Conservation (phyloP, 2,329 filamentous ascomycete species). For the Blumeriella jaapii region DNA sequence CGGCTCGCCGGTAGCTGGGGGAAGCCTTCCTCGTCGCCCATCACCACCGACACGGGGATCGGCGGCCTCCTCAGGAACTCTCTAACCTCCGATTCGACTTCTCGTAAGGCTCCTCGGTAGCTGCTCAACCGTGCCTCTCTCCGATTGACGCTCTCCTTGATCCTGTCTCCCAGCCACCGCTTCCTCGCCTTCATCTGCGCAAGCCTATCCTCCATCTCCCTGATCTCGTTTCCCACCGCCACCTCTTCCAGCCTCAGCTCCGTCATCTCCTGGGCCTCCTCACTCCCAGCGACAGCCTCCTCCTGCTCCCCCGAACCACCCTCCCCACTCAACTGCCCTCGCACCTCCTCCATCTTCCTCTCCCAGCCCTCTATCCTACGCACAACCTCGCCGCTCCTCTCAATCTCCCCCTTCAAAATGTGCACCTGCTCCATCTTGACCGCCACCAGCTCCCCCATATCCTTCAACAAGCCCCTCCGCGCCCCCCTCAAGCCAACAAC, state of each 20-base stretch:
- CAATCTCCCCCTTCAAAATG: constrained; percentile 44
- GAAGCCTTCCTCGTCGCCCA: constrained; percentile 34
- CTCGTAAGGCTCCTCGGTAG: constrained; percentile 53
- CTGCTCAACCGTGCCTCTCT: constrained; percentile 62
- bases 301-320: constrained; percentile 39
- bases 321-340: constrained; percentile 39
- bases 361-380: constrained; percentile 44
- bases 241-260: constrained; percentile 44
- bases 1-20: constrained; percentile 49
- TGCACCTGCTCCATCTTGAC: constrained; percentile 60
- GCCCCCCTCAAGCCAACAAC: constrained; percentile 48
- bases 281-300: constrained; percentile 32
- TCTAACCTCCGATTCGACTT: constrained; percentile 52
- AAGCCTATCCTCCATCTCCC: constrained; percentile 52
- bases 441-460: constrained; percentile 51
- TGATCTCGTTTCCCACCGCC: constrained; percentile 49
- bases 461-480: constrained; percentile 50
- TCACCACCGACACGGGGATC: constrained; percentile 15
- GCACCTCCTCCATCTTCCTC: constrained; percentile 28
- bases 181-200: constrained; percentile 47
- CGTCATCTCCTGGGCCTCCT: constrained; percentile 47
- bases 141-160: constrained; percentile 51
- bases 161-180: constrained; percentile 45
- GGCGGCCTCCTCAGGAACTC: constrained; percentile 48
- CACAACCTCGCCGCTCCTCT: constrained; percentile 45